A percentile compares a stretch with the other conserved stretches of the same genome.
phyloP scores from a whole-genome alignment of 768 basidiomycete species.

The Arthromyces matolae region DNA sequence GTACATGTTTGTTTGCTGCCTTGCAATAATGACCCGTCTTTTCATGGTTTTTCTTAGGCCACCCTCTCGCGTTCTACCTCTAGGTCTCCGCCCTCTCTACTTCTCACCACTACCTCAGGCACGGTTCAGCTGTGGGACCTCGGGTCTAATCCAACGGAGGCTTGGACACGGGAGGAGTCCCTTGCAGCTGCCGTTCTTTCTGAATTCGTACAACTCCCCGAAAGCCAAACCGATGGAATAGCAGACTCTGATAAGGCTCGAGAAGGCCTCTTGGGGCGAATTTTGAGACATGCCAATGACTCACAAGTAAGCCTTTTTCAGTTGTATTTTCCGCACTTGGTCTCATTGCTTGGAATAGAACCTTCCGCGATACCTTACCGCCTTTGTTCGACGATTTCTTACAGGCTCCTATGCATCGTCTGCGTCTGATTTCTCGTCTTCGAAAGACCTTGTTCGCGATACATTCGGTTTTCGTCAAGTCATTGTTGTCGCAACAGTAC shows the following conservation, averaged over 20 bases:
- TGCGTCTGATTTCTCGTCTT: constrained; percentile 26
- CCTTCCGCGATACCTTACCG: constrained; percentile 64
- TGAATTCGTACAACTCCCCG: constrained; percentile 77
- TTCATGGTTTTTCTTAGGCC: constrained; percentile 18
- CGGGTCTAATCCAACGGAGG: constrained; percentile 33
- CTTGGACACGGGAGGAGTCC: constrained; percentile 82
- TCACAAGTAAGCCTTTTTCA: constrained; percentile 43
- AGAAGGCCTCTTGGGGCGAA: constrained; percentile 48
- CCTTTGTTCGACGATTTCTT: constrained; percentile 68
- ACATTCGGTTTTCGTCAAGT: constrained; percentile 86
- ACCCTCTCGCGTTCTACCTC: constrained; percentile 43
- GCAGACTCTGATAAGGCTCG: constrained; percentile 34
- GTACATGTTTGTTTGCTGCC: constrained; percentile 45
- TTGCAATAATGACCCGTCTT: neutral
- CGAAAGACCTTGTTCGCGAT: constrained; percentile 45
- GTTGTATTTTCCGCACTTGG: neutral
- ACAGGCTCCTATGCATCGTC: constrained; percentile 62
- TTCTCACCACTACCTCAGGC: constrained; percentile 72
- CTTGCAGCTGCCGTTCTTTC: constrained; percentile 61
- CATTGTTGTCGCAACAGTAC: constrained; percentile 64
- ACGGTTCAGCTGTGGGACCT: constrained; percentile 73
- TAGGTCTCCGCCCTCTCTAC: constrained; percentile 36
- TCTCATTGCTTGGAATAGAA: constrained; percentile 41
- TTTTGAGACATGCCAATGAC: constrained; percentile 56
- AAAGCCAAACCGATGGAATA: constrained; percentile 33